phyloP scores from a whole-genome alignment of 2,329 filamentous ascomycete genomes.

The Curvularia hawaiiensis region DNA sequence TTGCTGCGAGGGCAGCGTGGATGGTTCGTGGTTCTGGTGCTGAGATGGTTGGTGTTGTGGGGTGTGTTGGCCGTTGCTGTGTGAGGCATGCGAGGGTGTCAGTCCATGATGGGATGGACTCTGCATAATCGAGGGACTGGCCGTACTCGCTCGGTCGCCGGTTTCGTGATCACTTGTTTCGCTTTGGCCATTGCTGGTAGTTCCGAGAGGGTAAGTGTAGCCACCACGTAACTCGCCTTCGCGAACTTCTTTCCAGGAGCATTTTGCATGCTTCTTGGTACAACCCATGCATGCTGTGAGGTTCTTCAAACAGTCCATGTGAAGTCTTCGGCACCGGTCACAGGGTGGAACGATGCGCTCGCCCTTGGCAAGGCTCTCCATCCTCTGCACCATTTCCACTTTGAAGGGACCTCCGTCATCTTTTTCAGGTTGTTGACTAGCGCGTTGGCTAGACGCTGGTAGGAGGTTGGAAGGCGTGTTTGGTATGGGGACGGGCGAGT shows the following conservation, averaged over 20 bases:
- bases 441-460: conserved; percentile 50
- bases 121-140: conserved; percentile 33
- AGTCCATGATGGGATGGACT: conserved; percentile 33
- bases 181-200: conserved; percentile 38
- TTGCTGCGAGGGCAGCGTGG: conserved; percentile 7
- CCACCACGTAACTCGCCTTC: conserved; percentile 65
- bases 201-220: conserved; percentile 30
- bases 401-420: conserved; percentile 65
- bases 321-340: conserved; percentile 78
- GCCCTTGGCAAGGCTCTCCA: conserved; percentile 76
- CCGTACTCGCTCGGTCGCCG: conserved; percentile 37
- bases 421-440: conserved; percentile 52
- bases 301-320: conserved; percentile 84
- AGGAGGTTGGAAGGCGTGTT: conserved; percentile 60
- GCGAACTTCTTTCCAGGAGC: conserved; percentile 81
- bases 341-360: conserved; percentile 81
- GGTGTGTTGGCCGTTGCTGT: conserved; percentile 21
- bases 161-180: conserved; percentile 40
- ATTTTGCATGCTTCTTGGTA: conserved; percentile 89
- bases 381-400: conserved; percentile 71
- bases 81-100: conserved; percentile 26
- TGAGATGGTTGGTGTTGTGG: conserved; percentile 21
- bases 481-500: conserved; percentile 59
- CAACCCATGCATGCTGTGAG: conserved; percentile 85
- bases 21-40: conserved; percentile 5